Evolutionary conservation across 352 stramenopile species (phyloP).

Genomic region (Phytophthora hybrid): DNA sequence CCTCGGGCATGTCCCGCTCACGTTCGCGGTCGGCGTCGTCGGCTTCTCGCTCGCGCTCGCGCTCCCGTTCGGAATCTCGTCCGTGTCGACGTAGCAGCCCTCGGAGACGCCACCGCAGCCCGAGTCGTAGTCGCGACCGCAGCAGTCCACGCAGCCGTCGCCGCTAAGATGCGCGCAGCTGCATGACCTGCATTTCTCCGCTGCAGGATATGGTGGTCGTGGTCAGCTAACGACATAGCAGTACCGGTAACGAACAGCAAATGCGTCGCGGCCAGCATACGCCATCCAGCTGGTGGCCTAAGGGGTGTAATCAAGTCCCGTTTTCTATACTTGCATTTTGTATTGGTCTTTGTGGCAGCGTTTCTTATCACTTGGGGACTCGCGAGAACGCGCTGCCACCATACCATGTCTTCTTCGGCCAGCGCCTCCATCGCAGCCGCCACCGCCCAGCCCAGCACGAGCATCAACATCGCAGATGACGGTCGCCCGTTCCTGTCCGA

Average conservation of each 20-base stretch:
- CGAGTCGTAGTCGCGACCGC: constrained; percentile 34
- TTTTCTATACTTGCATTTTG: constrained; percentile 24
- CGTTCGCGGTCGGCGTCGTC: too few relatives aligned
- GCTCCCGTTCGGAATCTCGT: constrained; percentile 37
- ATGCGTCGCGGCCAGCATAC: background rate
- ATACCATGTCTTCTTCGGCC: constrained; percentile 28
- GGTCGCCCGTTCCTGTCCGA: constrained; percentile 29
- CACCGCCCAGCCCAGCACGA: constrained; percentile 24
- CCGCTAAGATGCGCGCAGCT: constrained; percentile 25
- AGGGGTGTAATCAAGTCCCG: background rate
- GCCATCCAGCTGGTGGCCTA: background rate
- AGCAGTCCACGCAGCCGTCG: constrained; percentile 23
- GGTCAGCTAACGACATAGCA: background rate
- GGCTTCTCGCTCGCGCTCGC: constrained; percentile 19
- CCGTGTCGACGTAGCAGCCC: constrained; percentile 35
- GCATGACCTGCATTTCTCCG: background rate
- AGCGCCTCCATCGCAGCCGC: constrained; percentile 9
- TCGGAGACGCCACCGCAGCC: constrained; percentile 38
- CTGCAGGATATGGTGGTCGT: background rate
- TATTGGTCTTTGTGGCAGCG: constrained; percentile 2
- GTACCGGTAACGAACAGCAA: constrained; percentile 15
- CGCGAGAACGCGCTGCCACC: background rate
- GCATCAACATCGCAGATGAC: constrained; percentile 40
- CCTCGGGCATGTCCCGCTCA: constrained; percentile 5
- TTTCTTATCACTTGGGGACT: constrained; percentile 16